Percentiles rank a stretch among this genome's conserved stretches.
phyloP scores from a whole-genome alignment of 2,329 filamentous ascomycete genomes.

The Teratosphaeriaceae sp. region DNA sequence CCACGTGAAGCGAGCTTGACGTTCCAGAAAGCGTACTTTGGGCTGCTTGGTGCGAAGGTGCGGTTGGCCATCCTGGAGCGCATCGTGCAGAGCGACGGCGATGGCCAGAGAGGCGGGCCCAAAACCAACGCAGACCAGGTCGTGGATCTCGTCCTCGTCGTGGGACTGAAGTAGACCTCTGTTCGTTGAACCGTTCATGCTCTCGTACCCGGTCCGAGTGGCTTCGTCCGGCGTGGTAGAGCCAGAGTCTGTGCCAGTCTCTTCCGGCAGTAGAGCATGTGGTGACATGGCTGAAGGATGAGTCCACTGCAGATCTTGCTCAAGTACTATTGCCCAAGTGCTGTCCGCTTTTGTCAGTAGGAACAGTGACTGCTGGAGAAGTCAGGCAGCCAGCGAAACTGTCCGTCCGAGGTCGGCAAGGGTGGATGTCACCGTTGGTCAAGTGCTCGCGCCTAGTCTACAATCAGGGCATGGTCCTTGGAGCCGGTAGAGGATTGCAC shows the following conservation, averaged over 20 bases:
- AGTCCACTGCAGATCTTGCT: too few species aligned
- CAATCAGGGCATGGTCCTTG: too few species aligned
- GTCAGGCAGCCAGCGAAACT: too few species aligned
- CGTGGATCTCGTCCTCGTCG: slow-evolving; percentile 60
- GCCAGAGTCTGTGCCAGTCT: background rate
- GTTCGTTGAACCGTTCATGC: slow-evolving; percentile 2
- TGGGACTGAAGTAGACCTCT: background rate
- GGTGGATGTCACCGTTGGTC: too few species aligned
- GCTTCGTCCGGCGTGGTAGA: background rate
- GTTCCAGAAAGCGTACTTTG: slow-evolving; percentile 81
- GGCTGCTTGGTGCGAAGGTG: slow-evolving; percentile 42
- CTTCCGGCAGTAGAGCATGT: slow-evolving; percentile 9
- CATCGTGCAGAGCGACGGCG: slow-evolving; percentile 80
- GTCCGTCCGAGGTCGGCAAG: too few species aligned
- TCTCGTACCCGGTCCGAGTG: background rate
- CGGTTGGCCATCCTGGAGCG: slow-evolving; percentile 44
- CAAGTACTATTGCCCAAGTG: too few species aligned
- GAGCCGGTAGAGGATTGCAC: too few species aligned
- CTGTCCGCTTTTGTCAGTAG: too few species aligned
- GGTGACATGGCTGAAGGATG: slow-evolving; percentile 15
- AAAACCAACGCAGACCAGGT: slow-evolving; percentile 87
- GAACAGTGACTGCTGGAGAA: too few species aligned
- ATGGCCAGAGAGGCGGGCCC: slow-evolving; percentile 86
- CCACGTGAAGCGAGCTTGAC: slow-evolving; percentile 79
- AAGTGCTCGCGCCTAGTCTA: too few species aligned